phyloP scores from a whole-genome alignment of 306 rosid genomes.

The Dalbergia cultrata region DNA sequence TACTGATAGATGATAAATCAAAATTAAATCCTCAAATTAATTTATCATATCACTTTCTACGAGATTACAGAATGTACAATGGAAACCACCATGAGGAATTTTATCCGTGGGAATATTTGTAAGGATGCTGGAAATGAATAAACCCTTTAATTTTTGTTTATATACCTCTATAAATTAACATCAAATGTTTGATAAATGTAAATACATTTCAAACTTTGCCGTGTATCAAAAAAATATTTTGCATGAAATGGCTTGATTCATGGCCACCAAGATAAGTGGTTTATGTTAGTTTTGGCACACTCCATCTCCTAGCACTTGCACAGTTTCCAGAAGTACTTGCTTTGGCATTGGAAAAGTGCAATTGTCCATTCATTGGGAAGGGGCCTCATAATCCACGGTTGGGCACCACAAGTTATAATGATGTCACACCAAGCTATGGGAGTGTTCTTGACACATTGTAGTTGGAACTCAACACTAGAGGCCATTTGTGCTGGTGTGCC shows the following conservation, averaged over 20 bases:
- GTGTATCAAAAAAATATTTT: not conserved
- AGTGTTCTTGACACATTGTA: constrained; percentile 67
- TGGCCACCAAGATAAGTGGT: constrained; percentile 43
- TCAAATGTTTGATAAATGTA: no score
- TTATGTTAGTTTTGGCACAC: constrained; percentile 60
- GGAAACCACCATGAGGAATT: no score
- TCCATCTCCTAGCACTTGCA: constrained; percentile 44
- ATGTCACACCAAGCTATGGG: constrained; percentile 63
- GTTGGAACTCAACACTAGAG: constrained; percentile 72
- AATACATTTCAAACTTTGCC: no score
- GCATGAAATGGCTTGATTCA: constrained; percentile 59
- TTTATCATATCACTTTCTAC: no score
- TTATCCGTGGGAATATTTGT: no score
- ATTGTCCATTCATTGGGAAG: constrained; percentile 45
- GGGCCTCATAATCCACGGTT: constrained; percentile 59
- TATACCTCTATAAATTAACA: no score
- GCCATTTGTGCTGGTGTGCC: constrained; percentile 64
- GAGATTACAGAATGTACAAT: no score
- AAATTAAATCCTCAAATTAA: no score
- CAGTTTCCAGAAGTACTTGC: constrained; percentile 63
- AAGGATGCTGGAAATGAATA: no score
- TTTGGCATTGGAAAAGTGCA: constrained; percentile 59
- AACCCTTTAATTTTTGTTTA: no score
- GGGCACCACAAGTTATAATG: constrained; percentile 69
- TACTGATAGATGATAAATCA: no score